Conservation (phyloP, 345 rosid species). For the Pistacia integerrima region DNA sequence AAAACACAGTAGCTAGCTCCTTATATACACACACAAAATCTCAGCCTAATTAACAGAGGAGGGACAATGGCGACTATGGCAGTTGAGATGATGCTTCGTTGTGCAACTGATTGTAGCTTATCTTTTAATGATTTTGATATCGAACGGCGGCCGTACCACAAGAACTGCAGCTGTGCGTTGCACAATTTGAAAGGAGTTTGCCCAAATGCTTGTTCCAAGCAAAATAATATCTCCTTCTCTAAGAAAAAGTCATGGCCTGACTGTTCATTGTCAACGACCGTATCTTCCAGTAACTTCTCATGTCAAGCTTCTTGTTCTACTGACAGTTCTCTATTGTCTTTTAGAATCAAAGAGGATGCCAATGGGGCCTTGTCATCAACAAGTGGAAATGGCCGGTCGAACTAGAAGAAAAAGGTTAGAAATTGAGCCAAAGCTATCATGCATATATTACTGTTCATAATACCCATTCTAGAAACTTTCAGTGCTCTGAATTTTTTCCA, state of each 20-base stretch:
- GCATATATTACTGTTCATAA: too few species aligned
- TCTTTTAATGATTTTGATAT: conserved; percentile 16
- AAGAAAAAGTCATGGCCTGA: conserved; percentile 4
- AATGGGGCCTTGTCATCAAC: not conserved
- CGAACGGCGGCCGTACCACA: conserved; percentile 42
- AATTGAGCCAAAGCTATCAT: too few species aligned
- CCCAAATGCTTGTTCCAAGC: conserved; percentile 8
- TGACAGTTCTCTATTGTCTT: not conserved
- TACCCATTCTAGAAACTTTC: too few species aligned
- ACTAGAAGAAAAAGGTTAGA: too few species aligned
- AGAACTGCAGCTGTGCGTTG: conserved; percentile 41
- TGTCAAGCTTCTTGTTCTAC: conserved; percentile 16
- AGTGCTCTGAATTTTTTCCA: too few species aligned
- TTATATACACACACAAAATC: not conserved
- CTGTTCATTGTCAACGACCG: conserved; percentile 14
- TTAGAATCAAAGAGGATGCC: not conserved
- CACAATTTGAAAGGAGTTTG: conserved; percentile 28
- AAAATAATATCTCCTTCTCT: conserved; percentile 16
- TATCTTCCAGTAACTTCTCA: conserved; percentile 12
- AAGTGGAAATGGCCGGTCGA: too few species aligned
- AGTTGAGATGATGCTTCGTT: conserved; percentile 3
- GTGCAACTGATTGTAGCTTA: conserved; percentile 28
- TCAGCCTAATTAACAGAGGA: too few species aligned
- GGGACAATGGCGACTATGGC: conserved; percentile 4
- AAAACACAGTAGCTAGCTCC: not conserved